Conservation (phyloP, 2,329 filamentous ascomycete species). For the Hortaea sp. region DNA sequence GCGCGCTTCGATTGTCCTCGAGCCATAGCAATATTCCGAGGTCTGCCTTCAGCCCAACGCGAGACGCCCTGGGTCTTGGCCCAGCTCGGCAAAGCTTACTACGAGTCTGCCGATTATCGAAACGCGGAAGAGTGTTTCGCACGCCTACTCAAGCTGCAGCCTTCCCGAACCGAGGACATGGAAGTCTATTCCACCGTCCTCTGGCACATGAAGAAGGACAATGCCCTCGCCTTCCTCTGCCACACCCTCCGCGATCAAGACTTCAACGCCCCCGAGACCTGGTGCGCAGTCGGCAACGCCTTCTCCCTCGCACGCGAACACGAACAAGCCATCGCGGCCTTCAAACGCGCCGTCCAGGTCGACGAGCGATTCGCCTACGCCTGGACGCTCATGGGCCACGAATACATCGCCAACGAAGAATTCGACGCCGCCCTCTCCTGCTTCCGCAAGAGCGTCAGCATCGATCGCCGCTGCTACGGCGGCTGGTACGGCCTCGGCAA, state of each 20-base stretch:
- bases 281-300: slow-evolving; percentile 91
- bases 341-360: slow-evolving; percentile 86
- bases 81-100: slow-evolving; percentile 81
- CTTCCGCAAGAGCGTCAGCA: slow-evolving; percentile 76
- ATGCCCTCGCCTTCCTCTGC: slow-evolving; percentile 81
- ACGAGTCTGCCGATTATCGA: slow-evolving; percentile 76
- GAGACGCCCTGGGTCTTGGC: slow-evolving; percentile 91
- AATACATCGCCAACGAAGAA: slow-evolving; percentile 92
- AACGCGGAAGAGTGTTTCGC: slow-evolving; percentile 83
- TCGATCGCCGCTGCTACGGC: slow-evolving; percentile 86
- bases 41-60: slow-evolving; percentile 62
- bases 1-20: slow-evolving; percentile 70
- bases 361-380: slow-evolving; percentile 88
- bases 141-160: slow-evolving; percentile 66
- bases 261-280: slow-evolving; percentile 84
- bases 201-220: slow-evolving; percentile 93
- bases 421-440: slow-evolving; percentile 87
- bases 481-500: slow-evolving; percentile 89
- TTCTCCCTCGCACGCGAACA: slow-evolving; percentile 89
- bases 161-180: slow-evolving; percentile 84
- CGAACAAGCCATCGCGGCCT: slow-evolving; percentile 87
- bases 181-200: slow-evolving; percentile 97
- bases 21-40: slow-evolving; percentile 62
- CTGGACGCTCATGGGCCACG: slow-evolving; percentile 90
- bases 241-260: slow-evolving; percentile 82